These are phyloP conservation scores for Symbiodinium natans DNA, from an alignment of 73 alveolate species.

Conservation along the genomic window DNA sequence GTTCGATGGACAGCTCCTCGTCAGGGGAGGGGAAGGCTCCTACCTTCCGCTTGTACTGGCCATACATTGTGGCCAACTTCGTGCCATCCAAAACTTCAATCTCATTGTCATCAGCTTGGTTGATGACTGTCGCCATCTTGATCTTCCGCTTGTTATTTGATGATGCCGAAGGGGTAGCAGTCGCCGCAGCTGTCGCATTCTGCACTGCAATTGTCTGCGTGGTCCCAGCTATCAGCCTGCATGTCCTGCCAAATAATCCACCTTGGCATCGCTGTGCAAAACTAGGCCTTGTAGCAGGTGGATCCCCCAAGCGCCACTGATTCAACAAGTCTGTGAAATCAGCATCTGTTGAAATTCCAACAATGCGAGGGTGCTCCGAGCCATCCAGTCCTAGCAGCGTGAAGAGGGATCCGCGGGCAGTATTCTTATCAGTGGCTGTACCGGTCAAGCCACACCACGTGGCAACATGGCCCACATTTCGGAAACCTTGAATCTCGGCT, in stretches of 20 bases:
- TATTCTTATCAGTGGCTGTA: not conserved
- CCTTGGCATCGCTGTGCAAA: not conserved
- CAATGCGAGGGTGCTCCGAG: not conserved
- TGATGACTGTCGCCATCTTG: slow-evolving; percentile 10
- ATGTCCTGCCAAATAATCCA: slow-evolving; percentile 35
- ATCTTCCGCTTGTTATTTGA: not conserved
- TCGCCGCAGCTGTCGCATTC: not conserved
- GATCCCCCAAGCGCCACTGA: not conserved
- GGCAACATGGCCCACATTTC: not conserved
- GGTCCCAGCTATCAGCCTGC: not conserved
- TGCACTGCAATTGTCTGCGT: not conserved
- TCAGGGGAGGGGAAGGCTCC: slow-evolving; percentile 16
- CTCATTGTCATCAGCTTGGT: slow-evolving; percentile 24
- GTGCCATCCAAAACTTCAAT: not conserved
- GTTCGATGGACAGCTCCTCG: slow-evolving; percentile 6
- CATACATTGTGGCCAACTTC: not conserved
- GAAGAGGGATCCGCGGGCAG: not conserved
- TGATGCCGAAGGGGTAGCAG: not conserved
- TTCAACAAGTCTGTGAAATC: not conserved
- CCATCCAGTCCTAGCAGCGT: not conserved
- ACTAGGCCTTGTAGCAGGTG: not conserved
- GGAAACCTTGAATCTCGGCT: no score
- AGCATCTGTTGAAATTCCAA: not conserved
- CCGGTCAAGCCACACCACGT: not conserved
- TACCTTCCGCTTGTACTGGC: not conserved